Base-by-base conservation (phyloP, 352 stramenopile genomes). In the Phytophthora crassamura region DNA sequence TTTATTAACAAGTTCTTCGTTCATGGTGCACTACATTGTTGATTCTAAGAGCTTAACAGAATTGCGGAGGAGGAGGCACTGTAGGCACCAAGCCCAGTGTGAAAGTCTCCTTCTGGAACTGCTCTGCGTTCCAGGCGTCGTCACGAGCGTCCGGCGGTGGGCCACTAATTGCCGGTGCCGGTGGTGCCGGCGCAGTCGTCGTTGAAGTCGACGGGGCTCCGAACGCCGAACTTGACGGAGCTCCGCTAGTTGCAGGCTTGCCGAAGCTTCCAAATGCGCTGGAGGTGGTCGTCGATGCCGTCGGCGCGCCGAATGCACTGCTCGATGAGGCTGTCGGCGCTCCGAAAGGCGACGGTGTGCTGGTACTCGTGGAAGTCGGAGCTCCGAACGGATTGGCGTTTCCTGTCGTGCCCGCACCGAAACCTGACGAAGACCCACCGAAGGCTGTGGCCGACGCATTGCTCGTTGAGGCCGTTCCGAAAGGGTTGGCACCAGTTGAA, bases 51-150 rank as follows among this genome's bases (percentile, higher is more conserved):
- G 32, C 22, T 42, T 69, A 75, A 34, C 83, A 91, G 25, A 88
- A 85, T 34, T 90, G 67, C 7, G 75, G 55, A 15, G 77, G 75
- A 15, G 83, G 83, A 1, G 83, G 69, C n/a, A 81, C 73, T 0
- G 79, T 90, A 5, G 80, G 83, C 11, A 91, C 77, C 71, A 87
- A 83, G 20, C 80, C 80, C 16, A 90, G 73, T 10, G 50, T 64
- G 49, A 91, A 90, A 47, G 82, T 75, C 2, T 55, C 40, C 30
- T 78, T 72, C 5, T 80, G 64, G 38, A 89, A 91, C 63, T 91
- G 83, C 69, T 78, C 56, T 1, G 45, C 39, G 59, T 90, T 90
- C 83, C 83, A 91, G 18, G 77, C 72, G 18, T 90, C 80, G 56
- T 90, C 83, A 14, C 79, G 75, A 49, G 59, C 57, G 54, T 67